Evolutionary conservation across 2,329 filamentous ascomycete species (phyloP), one percentile per base, ranked within the genome.

Genomic region (Fusarium setosum): DNA sequence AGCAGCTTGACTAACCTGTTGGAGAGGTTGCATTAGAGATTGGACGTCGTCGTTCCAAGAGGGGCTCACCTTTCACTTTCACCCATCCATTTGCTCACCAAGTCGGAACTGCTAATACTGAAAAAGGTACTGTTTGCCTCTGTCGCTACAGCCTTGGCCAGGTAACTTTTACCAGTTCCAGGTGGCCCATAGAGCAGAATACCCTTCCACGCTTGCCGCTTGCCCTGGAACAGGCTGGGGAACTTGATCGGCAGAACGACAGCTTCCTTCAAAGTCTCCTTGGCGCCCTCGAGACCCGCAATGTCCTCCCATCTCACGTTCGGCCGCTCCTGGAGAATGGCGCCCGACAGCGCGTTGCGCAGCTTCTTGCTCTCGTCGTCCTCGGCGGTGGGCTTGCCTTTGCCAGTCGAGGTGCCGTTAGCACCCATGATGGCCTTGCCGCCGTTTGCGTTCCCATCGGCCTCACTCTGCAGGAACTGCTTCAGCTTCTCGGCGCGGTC

Each of bases 61-160:
- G 17, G 47, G 8, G 17, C 75, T 61, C 82, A 96, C 93, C 94
- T 89, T 88, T 99, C 96, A 84, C 92, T 96, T 81, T 99, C 96
- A 82, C 96, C 96, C 96, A 99, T 99, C 96, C 96, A 99, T 77
- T 99, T 99, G 78, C 93, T 97, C 62, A 99, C 96, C 79, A 99
- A 79, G 77, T 99, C 96, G 75, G 93, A 97, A 84, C 93, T 97
- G 81, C 93, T 97, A 69, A 99, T 95, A 75, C 94, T 97, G 86
- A 99, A 99, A 77, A 99, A 99, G 4, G 96, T 98, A 80, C 94
- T 97, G 80, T 99, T 98, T 59, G 96, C 96, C 80, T 99, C 96
- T 17, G 96, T 99, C 52, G 96, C 96, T 49, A 99, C 95, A 3
- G 96, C 96, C 80, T 98, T 99, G 64, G 96, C 96, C 53, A 99